Conservation (phyloP, 2,329 filamentous ascomycete species). For the Pochonia chlamydosporia region DNA sequence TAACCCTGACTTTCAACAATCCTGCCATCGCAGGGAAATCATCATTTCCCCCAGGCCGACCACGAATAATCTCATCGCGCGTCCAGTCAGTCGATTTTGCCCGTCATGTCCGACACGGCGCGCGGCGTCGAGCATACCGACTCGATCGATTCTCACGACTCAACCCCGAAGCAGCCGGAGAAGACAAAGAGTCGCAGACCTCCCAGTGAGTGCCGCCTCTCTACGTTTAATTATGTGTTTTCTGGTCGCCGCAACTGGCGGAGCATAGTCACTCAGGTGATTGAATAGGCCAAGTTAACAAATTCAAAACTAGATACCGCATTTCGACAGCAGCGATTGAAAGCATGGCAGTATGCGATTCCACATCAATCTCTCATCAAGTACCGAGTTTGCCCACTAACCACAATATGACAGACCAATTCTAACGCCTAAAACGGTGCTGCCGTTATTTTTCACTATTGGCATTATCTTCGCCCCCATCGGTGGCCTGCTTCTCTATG, state of each 20-base stretch:
- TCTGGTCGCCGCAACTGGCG: conserved; percentile 2
- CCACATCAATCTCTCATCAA: background rate
- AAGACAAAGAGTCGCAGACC: conserved; percentile 90
- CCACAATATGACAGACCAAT: conserved; percentile 61
- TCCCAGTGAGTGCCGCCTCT: conserved; percentile 61
- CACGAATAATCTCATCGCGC: background rate
- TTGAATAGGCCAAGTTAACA: conserved; percentile 14
- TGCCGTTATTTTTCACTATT: conserved; percentile 85
- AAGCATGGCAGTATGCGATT: conserved; percentile 88
- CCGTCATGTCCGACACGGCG: conserved; percentile 43
- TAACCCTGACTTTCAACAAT: conserved; percentile 1
- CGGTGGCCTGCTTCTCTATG: conserved; percentile 79
- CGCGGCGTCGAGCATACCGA: conserved; percentile 40
- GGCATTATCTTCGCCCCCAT: conserved; percentile 92
- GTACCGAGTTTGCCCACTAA: conserved; percentile 25
- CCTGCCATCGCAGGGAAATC: background rate
- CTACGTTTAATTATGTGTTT: background rate
- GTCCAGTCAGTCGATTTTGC: conserved; percentile 11
- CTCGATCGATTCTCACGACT: conserved; percentile 51
- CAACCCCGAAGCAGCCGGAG: conserved; percentile 49
- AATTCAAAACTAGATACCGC: conserved; percentile 67
- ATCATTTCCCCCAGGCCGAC: background rate
- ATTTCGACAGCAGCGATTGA: conserved; percentile 92
- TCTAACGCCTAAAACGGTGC: conserved; percentile 86
- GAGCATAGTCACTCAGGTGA: conserved; percentile 2